These are phyloP conservation scores for Schoenoplectus triqueter DNA, from an alignment of 202 grass and related monocot species.

Conservation along the genomic window DNA sequence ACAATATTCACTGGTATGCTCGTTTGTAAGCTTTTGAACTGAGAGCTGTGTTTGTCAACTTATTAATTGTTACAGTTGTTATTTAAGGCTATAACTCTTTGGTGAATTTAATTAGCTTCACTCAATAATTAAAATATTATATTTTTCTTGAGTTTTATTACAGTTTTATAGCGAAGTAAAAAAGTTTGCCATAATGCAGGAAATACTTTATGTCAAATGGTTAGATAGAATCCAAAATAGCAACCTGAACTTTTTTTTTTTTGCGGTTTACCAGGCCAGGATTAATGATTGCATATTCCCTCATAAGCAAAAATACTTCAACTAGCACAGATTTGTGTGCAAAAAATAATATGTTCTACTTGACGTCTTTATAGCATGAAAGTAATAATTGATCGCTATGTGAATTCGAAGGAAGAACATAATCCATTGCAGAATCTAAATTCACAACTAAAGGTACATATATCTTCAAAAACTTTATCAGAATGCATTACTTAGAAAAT, in stretches of 20 bases:
- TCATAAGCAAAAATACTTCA: too few relatives aligned
- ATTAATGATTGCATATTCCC: too few relatives aligned
- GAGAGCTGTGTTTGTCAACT: neutral
- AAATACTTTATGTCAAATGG: neutral
- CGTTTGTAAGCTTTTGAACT: neutral
- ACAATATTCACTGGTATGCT: neutral
- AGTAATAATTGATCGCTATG: conserved; percentile 35
- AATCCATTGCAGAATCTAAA: neutral
- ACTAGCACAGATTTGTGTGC: neutral
- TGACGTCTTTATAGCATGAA: conserved; percentile 27
- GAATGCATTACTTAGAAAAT: neutral
- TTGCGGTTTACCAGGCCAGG: too few relatives aligned
- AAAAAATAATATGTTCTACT: neutral
- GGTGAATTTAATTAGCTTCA: conserved; percentile 2
- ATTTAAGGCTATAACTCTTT: neutral
- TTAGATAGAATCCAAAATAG: too few relatives aligned
- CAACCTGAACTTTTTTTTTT: too few relatives aligned
- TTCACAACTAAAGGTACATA: conserved; percentile 34
- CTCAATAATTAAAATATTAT: neutral
- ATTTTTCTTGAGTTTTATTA: too few relatives aligned
- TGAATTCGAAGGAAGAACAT: conserved; percentile 33
- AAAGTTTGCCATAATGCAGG: too few relatives aligned
- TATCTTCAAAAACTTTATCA: neutral
- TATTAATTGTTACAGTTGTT: neutral
- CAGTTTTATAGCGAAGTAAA: too few relatives aligned